Evolutionary conservation across 345 rosid genomes (phyloP), one percentile per base, ranked within the genome.

Genomic region (Acer negundo): DNA sequence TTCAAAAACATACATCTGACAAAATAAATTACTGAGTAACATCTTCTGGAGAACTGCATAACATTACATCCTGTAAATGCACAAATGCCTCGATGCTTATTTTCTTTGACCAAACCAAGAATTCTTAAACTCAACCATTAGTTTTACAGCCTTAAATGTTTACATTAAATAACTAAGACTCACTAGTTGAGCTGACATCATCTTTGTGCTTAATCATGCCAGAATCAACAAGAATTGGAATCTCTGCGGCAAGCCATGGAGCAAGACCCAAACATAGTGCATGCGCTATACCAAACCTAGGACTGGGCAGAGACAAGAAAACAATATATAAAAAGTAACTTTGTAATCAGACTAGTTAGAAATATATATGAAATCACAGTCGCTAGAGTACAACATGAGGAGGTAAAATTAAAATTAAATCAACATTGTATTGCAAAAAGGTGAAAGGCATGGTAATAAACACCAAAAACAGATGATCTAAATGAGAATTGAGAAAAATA

Each of bases 241-340:
- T 85, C 90, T 95, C 99, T 66, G 99, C 98, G 17, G 99, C 99
- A 35, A 95, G 96, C 99, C 99, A 95, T 66, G 99, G 99, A 74
- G 99, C 99, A 40, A 95, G 97, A 46, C 99, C 99, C 88, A 95
- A 82, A 82, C 99, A 95, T 70, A 95, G 97, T 10, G 97, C 98
- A 86, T 95, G 99, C 10, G 99, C 99, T 73, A 95, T 88, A 40
- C 99, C 98, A 77, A 93, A 95, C 77, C 99, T 82, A 59, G 99
- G 98, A 80, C 98, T 95, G 90, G 58, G 70, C 76, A 35, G 67
- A 68, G 17, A 28, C 44, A 59, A 42, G 10, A 17, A 8, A 28
- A 67, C 40, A 12, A 22, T 35, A 22, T 1, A 35, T 24, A 40
- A 26, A 44, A 55, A 44, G 24, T 9, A 12, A 31, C n/a, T 8